A percentile compares a stretch with the other conserved stretches of the same genome.
These are phyloP conservation scores for Solanum sparsipilum DNA, from an alignment of 257 asterid species.

Conservation along the genomic window DNA sequence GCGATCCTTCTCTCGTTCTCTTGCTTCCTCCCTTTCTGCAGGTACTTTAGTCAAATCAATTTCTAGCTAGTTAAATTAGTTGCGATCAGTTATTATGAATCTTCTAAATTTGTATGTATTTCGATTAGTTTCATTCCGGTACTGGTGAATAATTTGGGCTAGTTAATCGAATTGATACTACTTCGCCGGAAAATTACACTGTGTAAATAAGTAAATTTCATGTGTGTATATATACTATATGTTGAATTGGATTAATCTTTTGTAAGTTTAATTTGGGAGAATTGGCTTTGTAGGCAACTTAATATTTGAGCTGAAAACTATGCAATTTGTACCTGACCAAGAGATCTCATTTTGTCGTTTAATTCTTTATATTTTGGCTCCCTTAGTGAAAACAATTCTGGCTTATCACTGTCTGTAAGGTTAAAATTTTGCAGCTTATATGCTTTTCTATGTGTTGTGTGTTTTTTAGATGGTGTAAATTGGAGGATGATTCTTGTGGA, in stretches of 20 bases:
- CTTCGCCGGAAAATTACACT: neutral
- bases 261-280: neutral
- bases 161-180: neutral
- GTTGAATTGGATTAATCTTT: neutral
- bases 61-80: neutral
- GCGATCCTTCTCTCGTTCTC: conserved; percentile 84
- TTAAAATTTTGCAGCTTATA: neutral
- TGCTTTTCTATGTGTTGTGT: neutral
- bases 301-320: neutral
- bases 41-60: conserved; percentile 8
- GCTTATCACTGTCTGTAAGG: neutral
- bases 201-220: neutral
- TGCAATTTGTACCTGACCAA: neutral
- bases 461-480: conserved; percentile 19
- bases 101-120: neutral
- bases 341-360: neutral
- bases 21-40: conserved; percentile 49
- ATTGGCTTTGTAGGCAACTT: neutral
- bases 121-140: neutral
- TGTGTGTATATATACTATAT: neutral
- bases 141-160: neutral
- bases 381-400: neutral
- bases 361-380: neutral
- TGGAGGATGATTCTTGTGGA: conserved; percentile 85
- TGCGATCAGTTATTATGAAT: neutral